Conservation (phyloP, 805 yeast species). For the Sugiyamaella chiloensis region DNA sequence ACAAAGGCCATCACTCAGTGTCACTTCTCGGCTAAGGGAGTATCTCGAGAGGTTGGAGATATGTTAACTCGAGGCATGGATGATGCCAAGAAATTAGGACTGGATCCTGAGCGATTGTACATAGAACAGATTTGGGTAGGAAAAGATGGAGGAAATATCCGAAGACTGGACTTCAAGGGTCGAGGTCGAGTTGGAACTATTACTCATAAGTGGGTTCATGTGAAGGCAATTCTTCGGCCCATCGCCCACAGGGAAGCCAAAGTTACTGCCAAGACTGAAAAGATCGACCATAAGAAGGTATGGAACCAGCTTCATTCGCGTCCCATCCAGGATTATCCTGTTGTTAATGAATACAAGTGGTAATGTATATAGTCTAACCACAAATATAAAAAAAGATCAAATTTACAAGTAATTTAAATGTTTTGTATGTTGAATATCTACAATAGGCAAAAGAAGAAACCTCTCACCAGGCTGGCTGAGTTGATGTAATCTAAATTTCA, state of each 20-base stretch:
- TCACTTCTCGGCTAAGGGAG: slow-evolving; percentile 78
- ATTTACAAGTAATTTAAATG: too few relatives aligned
- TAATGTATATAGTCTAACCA: slow-evolving; percentile 21
- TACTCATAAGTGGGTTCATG: slow-evolving; percentile 73
- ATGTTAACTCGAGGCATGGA: slow-evolving; percentile 68
- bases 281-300: slow-evolving; percentile 50
- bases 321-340: slow-evolving; percentile 38
- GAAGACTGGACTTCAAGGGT: slow-evolving; percentile 77
- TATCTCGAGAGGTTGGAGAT: slow-evolving; percentile 75
- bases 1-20: slow-evolving; percentile 86
- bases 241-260: slow-evolving; percentile 47
- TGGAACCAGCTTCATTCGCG: slow-evolving; percentile 39
- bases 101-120: slow-evolving; percentile 60
- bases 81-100: slow-evolving; percentile 60
- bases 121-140: slow-evolving; percentile 88
- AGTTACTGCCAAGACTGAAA: slow-evolving; percentile 44
- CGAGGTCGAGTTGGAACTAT: slow-evolving; percentile 86
- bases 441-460: background rate
- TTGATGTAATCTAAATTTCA: too few relatives aligned
- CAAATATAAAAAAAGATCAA: too few relatives aligned
- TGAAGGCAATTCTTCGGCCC: slow-evolving; percentile 71
- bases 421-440: background rate
- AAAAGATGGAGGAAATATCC: slow-evolving; percentile 72
- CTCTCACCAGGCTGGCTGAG: too few relatives aligned
- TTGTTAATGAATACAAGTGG: slow-evolving; percentile 37